Evolutionary conservation across 257 asterid species (phyloP), one percentile per base, ranked within the genome.

Genomic region (Jacaranda mimosifolia): DNA sequence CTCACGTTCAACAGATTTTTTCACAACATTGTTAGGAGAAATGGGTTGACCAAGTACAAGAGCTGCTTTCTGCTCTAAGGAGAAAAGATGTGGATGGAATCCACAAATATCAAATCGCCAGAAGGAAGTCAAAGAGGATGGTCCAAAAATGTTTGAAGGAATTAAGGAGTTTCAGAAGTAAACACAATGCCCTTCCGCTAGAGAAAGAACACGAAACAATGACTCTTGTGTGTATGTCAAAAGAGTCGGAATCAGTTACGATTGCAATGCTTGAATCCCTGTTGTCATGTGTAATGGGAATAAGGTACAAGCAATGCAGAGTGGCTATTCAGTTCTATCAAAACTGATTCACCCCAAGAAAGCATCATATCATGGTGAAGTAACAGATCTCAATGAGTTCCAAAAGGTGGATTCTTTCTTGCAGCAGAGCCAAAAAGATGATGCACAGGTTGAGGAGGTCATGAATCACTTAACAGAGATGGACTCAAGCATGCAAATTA

Each of bases 311-410:
- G 43, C 76, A 36, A 79, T 46, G 72, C 63, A 36, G 75, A 77
- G 85, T 42, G 76, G 75, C 7, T 80, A 89, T 83, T 74, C 86
- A 2, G 12, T 86, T 74, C 64, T 84, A 11, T 79, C 88, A n/a
- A 83, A 80, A 81, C 19, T 83, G 72, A 51, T 77, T 63, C 72
- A 11, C 0, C 68, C 77, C 3, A 83, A 75, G 78, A 77, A 70
- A n/a, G 85, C 10, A 62, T 55, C 82, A 5, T 7, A 65, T 52
- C 66, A 9, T 32, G 63, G 19, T 18, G 55, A 68, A 5, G 74
- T 64, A 32, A 76, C 51, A 21, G 79, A 26, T 26, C 32, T 55
- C 58, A 84, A 82, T 38, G 86, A 88, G 17, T 81, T 84, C 73
- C 81, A 77, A 57, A 67, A 73, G 53, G 68, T 80, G 49, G 86